These are phyloP conservation scores for Lentinula lateritia DNA, from an alignment of 768 basidiomycete genomes.

Conservation along the genomic window DNA sequence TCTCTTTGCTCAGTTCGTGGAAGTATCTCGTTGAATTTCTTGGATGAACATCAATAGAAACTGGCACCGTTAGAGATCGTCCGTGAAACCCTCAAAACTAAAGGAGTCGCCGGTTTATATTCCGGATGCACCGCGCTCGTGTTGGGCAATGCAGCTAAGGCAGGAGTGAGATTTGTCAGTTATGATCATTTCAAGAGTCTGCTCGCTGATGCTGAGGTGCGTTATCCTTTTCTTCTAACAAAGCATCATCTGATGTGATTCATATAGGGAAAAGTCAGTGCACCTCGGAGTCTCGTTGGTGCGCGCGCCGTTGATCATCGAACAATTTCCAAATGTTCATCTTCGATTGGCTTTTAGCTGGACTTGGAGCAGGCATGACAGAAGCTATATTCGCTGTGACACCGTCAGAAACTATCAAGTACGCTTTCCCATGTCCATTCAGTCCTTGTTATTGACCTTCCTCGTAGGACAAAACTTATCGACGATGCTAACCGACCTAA, in stretches of 20 bases:
- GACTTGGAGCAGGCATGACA: slow-evolving; percentile 82
- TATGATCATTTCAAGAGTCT: slow-evolving; percentile 90
- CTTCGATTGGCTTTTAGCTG: slow-evolving; percentile 38
- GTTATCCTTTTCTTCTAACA: slow-evolving; percentile 12
- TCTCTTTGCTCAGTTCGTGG: too few relatives aligned
- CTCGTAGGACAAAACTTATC: slow-evolving; percentile 86
- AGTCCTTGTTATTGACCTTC: not conserved
- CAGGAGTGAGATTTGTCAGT: slow-evolving; percentile 91
- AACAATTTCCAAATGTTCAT: too few relatives aligned
- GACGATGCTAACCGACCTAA: slow-evolving; percentile 84
- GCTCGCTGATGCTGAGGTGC: slow-evolving; percentile 79
- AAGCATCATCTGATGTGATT: not conserved
- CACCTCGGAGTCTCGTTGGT: slow-evolving; percentile 83
- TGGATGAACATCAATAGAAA: slow-evolving; percentile 23
- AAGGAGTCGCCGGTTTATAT: slow-evolving; percentile 85
- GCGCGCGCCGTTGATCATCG: slow-evolving; percentile 1
- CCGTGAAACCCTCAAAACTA: slow-evolving; percentile 61
- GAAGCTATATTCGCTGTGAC: slow-evolving; percentile 95
- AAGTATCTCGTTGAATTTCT: not conserved
- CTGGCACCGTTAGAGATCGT: slow-evolving; percentile 74
- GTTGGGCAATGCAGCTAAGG: slow-evolving; percentile 88
- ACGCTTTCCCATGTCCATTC: slow-evolving; percentile 18
- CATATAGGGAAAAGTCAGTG: slow-evolving; percentile 81
- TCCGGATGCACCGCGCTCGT: slow-evolving; percentile 88
- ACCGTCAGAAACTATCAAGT: slow-evolving; percentile 99